A percentile compares a stretch with the other conserved stretches of the same genome.
Conservation (phyloP, 305 asterid genomes). For the Fraxinus xanthoxyloides region DNA sequence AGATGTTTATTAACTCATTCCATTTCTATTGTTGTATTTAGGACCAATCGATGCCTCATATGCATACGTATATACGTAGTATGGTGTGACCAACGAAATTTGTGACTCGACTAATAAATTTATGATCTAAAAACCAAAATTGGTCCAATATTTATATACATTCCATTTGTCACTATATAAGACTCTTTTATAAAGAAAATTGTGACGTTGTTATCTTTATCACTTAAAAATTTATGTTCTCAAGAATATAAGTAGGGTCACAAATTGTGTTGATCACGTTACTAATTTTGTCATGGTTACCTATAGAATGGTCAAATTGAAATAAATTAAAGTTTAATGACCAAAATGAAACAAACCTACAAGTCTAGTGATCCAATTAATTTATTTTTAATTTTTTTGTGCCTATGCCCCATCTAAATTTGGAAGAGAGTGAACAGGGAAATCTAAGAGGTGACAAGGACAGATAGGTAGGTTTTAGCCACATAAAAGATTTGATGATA, state of each 20-base stretch:
- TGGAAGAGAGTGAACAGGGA: background rate
- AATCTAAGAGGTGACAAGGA: constrained; percentile 18
- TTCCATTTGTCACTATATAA: background rate
- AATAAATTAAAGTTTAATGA: background rate
- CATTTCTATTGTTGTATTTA: background rate
- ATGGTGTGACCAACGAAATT: background rate
- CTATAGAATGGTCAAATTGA: background rate
- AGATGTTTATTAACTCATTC: background rate
- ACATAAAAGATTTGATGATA: constrained; percentile 38
- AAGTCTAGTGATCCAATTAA: background rate
- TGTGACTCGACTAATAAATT: background rate
- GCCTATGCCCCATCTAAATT: constrained; percentile 1
- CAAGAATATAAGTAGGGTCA: background rate
- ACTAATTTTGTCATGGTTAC: background rate
- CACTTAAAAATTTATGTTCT: background rate
- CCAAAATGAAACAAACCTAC: background rate
- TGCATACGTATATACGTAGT: background rate
- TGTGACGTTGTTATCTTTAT: background rate
- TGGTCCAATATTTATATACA: background rate
- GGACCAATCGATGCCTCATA: background rate
- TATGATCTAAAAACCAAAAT: background rate
- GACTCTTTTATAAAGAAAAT: no score
- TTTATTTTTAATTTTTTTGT: background rate
- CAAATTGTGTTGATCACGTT: background rate
- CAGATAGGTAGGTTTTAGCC: constrained; percentile 25